Evolutionary conservation across 495 filamentous ascomycete genomes (phyloP), one percentile per base, ranked within the genome.

Genomic region (Aspergillus baeticus): DNA sequence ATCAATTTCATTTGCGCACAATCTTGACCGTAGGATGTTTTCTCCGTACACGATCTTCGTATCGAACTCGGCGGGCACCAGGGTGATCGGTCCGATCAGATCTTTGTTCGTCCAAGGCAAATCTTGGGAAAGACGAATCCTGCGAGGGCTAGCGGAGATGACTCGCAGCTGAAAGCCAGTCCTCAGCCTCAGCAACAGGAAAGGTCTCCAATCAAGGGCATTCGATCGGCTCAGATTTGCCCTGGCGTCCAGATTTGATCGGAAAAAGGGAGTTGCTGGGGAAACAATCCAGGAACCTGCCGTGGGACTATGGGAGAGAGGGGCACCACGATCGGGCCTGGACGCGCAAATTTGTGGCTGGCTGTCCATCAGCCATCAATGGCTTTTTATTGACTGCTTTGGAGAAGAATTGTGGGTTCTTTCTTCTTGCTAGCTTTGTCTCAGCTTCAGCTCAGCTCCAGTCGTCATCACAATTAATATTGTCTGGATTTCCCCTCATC

Each of bases 231-330:
- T 51, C 45, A 45, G 49, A 54, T 26, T 23, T 36, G 26, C 23
- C 47, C 46, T 57, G 26, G 37, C 44, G 45, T 31, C 46, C 7
- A 10, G 36, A 36, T 26, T n/a, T 31, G 51, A 54, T 51, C 50
- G 57, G 62, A 64, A 37, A 31, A 59, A 62, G 60, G 59, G 63
- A 71, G 72, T 75, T 75, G 64, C 69, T 51, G 22, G 55, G 63
- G 67, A 62, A 75, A 75, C 72, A 38, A 3, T 1, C 15, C 44
- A 53, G 47, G 57, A 13, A 48, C 46, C 14, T 6, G 6, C 37
- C 29, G 42, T 23, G 35, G 35, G 46, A 36, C 41, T 38, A 21
- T 21, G 38, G 35, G 22, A 34, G 8, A 31, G 43, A 46, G 43
- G 26, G 43, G 23, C 14, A 45, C 7, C 17, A 17, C 29, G 10